A percentile compares a stretch with the other conserved stretches of the same genome.
Conservation (phyloP, 2,329 filamentous ascomycete genomes). For the Fusarium sp. region DNA sequence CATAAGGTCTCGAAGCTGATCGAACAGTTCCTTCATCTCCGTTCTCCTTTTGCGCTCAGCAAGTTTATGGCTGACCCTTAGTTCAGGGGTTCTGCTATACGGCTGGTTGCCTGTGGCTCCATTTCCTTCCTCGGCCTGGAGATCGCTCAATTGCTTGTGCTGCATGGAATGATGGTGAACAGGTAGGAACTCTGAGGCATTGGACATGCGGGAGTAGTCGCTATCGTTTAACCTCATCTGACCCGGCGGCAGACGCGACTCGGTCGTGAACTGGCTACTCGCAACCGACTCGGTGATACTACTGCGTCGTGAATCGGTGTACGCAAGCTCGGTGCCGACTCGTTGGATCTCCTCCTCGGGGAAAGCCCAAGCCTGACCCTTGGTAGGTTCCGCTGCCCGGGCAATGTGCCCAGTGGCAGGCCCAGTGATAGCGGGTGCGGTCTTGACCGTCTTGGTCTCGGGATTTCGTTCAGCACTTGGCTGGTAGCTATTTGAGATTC, state of each 20-base stretch:
- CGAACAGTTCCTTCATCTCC: conserved; percentile 90
- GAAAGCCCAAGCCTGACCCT: conserved; percentile 87
- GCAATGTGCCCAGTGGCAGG: conserved; percentile 74
- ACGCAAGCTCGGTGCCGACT: conserved; percentile 61
- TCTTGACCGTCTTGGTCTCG: conserved; percentile 69
- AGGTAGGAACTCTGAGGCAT: conserved; percentile 68
- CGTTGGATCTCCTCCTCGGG: conserved; percentile 77
- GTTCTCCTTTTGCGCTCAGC: conserved; percentile 86
- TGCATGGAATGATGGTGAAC: conserved; percentile 83
- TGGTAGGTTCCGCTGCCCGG: conserved; percentile 81
- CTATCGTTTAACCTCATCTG: conserved; percentile 79
- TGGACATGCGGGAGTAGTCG: conserved; percentile 65
- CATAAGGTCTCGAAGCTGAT: conserved; percentile 82
- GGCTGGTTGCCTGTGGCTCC: conserved; percentile 73
- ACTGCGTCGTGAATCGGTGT: conserved; percentile 77
- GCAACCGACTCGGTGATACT: conserved; percentile 83
- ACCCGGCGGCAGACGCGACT: conserved; percentile 78
- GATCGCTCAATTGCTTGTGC: conserved; percentile 76
- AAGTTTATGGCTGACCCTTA: conserved; percentile 86
- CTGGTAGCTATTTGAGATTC: conserved; percentile 75
- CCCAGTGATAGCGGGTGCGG: conserved; percentile 82
- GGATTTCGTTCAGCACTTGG: conserved; percentile 71
- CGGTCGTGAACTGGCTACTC: conserved; percentile 82
- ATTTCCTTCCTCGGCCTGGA: conserved; percentile 70
- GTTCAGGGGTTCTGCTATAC: conserved; percentile 85